Evolutionary conservation across 208 protist genomes (phyloP).

Genomic region (Acanthamoeba lugdunensis): DNA sequence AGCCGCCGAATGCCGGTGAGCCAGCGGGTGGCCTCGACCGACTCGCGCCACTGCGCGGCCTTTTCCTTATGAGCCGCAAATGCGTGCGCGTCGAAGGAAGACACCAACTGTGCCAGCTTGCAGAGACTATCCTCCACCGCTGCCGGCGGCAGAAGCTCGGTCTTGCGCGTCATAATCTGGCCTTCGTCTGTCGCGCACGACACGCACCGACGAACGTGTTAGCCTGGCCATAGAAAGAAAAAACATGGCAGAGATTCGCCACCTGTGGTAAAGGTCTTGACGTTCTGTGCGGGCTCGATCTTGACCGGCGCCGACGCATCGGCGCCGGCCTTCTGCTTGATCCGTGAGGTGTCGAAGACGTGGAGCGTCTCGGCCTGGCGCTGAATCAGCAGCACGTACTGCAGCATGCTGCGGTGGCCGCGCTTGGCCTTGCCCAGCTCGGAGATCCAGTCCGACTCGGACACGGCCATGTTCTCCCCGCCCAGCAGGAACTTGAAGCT

Average conservation of each 20-base stretch:
- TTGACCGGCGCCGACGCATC: background rate
- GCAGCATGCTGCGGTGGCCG: background rate
- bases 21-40: background rate
- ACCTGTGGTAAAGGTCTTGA: background rate
- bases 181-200: background rate
- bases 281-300: background rate
- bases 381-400: conserved; percentile 2
- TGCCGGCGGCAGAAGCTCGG: background rate
- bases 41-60: background rate
- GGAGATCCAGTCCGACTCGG: background rate
- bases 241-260: no score
- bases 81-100: background rate
- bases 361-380: background rate
- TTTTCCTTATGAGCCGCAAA: background rate
- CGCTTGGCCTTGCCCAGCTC: background rate
- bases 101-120: background rate
- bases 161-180: background rate
- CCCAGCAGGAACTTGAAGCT: background rate
- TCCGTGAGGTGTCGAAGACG: background rate
- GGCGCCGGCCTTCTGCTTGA: background rate
- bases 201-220: background rate
- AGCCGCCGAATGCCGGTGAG: background rate
- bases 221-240: no score
- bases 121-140: background rate
- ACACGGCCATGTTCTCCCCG: background rate